These are phyloP conservation scores for Musa schizocarpa DNA, from an alignment of 176 grass and related monocot species.

Conservation along the genomic window DNA sequence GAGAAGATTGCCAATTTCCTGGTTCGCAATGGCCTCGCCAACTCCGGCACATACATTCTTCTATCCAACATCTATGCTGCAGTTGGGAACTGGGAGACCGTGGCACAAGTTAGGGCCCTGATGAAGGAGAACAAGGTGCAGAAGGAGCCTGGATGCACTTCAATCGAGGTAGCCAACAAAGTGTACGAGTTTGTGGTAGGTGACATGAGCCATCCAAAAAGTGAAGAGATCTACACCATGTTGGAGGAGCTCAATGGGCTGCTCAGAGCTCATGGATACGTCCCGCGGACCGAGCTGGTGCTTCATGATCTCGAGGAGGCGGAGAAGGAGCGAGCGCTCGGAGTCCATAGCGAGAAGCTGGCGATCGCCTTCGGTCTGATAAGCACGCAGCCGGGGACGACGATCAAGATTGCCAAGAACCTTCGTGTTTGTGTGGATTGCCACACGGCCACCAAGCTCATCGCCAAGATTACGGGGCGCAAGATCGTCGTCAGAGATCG, in stretches of 20 bases:
- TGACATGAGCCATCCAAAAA: slow-evolving; percentile 54
- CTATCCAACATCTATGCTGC: slow-evolving; percentile 81
- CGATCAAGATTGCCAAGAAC: slow-evolving; percentile 88
- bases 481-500: slow-evolving; percentile 82
- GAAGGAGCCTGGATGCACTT: slow-evolving; percentile 75
- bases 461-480: slow-evolving; percentile 54
- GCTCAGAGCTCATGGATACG: slow-evolving; percentile 60
- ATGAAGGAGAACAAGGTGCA: slow-evolving; percentile 74
- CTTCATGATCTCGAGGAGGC: slow-evolving; percentile 62
- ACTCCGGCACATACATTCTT: slow-evolving; percentile 69
- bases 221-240: slow-evolving; percentile 63
- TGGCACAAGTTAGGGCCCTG: slow-evolving; percentile 38
- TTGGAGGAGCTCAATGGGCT: slow-evolving; percentile 53
- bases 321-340: slow-evolving; percentile 55
- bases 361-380: slow-evolving; percentile 77
- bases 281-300: slow-evolving; percentile 51
- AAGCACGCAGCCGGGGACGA: slow-evolving; percentile 42
- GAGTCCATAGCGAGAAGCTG: slow-evolving; percentile 82
- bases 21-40: slow-evolving; percentile 42
- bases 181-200: slow-evolving; percentile 68
- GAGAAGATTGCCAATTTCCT: slow-evolving; percentile 66
- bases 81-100: slow-evolving; percentile 57
- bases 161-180: slow-evolving; percentile 56
- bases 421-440: slow-evolving; percentile 74
- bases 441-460: slow-evolving; percentile 61